Evolutionary conservation across 768 basidiomycete species (phyloP).

Genomic region (Tremella fuciformis): DNA sequence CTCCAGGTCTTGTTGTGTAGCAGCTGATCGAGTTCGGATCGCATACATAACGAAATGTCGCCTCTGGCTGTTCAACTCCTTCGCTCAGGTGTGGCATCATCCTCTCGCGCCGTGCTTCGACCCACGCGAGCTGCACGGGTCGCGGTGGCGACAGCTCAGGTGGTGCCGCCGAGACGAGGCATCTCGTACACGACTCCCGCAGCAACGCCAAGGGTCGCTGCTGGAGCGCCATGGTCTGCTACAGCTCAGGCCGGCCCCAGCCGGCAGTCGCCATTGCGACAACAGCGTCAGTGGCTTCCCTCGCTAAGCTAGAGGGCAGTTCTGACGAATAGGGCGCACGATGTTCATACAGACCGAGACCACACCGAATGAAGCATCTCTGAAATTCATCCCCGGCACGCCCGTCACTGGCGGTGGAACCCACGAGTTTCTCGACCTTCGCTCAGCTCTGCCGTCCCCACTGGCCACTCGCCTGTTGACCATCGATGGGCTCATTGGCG

Average conservation of each 20-base stretch:
- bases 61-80: too few relatives aligned
- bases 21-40: too few relatives aligned
- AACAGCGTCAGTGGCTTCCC: neutral
- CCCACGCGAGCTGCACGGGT: too few relatives aligned
- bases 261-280: neutral
- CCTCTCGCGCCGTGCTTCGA: too few relatives aligned
- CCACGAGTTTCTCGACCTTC: constrained; percentile 90
- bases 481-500: constrained; percentile 78
- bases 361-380: constrained; percentile 93
- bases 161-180: too few relatives aligned
- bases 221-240: too few relatives aligned
- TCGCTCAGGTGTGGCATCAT: too few relatives aligned
- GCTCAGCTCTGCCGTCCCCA: constrained; percentile 80
- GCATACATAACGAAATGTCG: too few relatives aligned
- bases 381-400: constrained; percentile 95
- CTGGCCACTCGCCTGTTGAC: constrained; percentile 94
- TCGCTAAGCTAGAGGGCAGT: neutral
- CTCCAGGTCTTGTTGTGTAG: too few relatives aligned
- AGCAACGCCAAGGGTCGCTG: too few relatives aligned
- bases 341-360: constrained; percentile 99
- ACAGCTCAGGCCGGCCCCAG: neutral
- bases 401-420: constrained; percentile 80
- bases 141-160: too few relatives aligned
- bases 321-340: constrained; percentile 55
- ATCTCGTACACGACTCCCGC: too few relatives aligned